Percentiles rank a stretch among this genome's conserved stretches.
Conservation (phyloP, 106 monocot species). For the Allium sativum region DNA sequence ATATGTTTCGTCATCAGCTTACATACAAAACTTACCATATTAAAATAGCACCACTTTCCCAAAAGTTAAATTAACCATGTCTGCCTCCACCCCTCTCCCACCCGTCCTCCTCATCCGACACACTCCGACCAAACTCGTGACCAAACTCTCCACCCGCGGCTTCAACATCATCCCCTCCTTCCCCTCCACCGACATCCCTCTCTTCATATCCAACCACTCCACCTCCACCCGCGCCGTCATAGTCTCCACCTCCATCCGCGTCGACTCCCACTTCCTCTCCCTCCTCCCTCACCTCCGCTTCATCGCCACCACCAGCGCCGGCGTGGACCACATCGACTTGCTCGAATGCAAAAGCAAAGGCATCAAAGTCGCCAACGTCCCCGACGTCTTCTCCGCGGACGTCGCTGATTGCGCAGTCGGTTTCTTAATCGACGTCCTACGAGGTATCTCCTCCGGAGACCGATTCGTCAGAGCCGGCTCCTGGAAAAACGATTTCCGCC, state of each 20-base stretch:
- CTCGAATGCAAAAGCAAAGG: conserved; percentile 29
- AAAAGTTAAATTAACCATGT: neutral
- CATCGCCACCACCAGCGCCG: conserved; percentile 21
- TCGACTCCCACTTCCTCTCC: conserved; percentile 1
- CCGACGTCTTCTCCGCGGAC: conserved; percentile 18
- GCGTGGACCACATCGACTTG: conserved; percentile 26
- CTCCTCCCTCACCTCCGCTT: conserved; percentile 4
- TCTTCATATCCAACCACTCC: conserved; percentile 11
- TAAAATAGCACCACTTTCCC: too few species aligned
- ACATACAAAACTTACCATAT: too few species aligned
- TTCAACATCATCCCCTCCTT: conserved; percentile 10
- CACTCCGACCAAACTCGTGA: neutral
- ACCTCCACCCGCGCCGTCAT: conserved; percentile 7
- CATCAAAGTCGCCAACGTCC: conserved; percentile 23
- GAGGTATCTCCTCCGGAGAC: conserved; percentile 19
- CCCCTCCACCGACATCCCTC: conserved; percentile 12
- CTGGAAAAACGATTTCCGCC: conserved; percentile 27
- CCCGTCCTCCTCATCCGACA: conserved; percentile 14
- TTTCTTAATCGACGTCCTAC: conserved; percentile 27
- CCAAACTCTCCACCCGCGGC: neutral
- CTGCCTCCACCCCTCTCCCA: neutral
- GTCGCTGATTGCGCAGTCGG: conserved; percentile 34
- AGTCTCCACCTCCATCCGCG: conserved; percentile 8
- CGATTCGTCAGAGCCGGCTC: conserved; percentile 23
- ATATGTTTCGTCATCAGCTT: too few species aligned